Conservation (phyloP, 2,329 filamentous ascomycete species). For the Colletotrichum kahawae region DNA sequence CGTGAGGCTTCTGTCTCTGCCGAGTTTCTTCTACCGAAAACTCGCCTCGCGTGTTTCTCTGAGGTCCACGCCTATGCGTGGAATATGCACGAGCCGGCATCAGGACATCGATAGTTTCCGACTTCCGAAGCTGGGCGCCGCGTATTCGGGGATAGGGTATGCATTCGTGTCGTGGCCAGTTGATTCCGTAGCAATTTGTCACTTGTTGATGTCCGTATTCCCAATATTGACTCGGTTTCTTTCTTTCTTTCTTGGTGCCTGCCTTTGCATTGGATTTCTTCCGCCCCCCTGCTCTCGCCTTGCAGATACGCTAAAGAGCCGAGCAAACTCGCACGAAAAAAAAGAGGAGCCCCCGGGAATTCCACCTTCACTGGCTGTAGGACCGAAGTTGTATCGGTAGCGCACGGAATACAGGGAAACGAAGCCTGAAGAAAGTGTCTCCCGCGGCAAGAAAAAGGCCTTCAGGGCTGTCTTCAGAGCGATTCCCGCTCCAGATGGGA, state of each 20-base stretch:
- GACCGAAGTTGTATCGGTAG: background rate
- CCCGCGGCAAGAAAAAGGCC: slow-evolving; percentile 19
- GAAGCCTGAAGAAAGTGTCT: background rate
- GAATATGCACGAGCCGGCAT: background rate
- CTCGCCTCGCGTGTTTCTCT: slow-evolving; percentile 1
- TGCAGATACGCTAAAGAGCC: slow-evolving; percentile 17
- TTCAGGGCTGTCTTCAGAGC: background rate
- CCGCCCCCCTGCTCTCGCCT: background rate
- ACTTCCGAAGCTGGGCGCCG: background rate
- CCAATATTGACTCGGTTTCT: background rate
- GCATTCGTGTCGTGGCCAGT: background rate
- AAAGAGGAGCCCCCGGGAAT: background rate
- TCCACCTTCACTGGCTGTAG: background rate
- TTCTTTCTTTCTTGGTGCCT: background rate
- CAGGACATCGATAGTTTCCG: background rate
- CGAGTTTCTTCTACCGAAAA: background rate
- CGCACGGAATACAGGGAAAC: background rate
- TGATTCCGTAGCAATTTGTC: background rate
- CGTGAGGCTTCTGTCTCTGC: background rate
- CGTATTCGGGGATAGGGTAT: background rate
- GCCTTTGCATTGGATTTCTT: background rate
- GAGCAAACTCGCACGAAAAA: background rate
- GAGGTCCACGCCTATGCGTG: background rate
- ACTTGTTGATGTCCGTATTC: slow-evolving; percentile 4
- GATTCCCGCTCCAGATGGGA: background rate